phyloP scores from a whole-genome alignment of 2,329 filamentous ascomycete species.

The Ampelomyces quisqualis region DNA sequence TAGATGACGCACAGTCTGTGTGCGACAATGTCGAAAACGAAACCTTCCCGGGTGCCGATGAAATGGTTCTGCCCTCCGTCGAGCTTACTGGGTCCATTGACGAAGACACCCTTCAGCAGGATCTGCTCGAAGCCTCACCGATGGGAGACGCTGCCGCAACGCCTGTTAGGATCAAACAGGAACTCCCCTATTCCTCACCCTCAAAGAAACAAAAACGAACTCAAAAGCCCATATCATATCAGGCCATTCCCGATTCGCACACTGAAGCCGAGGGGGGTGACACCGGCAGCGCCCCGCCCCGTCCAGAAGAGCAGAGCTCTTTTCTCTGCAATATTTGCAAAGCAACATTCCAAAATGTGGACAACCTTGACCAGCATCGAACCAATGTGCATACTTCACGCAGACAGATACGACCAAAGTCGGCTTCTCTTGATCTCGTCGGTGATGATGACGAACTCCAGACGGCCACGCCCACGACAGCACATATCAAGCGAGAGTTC shows the following conservation, averaged over 20 bases:
- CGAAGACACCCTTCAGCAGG: conserved; percentile 17
- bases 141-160: conserved; percentile 1
- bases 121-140: conserved; percentile 10
- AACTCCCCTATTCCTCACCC: conserved; percentile 2
- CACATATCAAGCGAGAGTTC: conserved; percentile 28
- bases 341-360: conserved; percentile 7
- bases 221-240: not conserved
- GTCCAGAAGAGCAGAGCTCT: not conserved
- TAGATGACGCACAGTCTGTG: conserved; percentile 7
- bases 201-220: conserved; percentile 1
- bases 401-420: not conserved
- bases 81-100: conserved; percentile 18
- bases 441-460: conserved; percentile 8
- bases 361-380: conserved; percentile 6
- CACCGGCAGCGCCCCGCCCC: not conserved
- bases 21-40: conserved; percentile 5
- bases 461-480: conserved; percentile 2
- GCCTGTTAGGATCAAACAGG: conserved; percentile 9
- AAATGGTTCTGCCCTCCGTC: conserved; percentile 28
- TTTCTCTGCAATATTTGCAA: conserved; percentile 9
- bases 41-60: conserved; percentile 8
- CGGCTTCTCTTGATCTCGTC: conserved; percentile 6
- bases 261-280: not conserved
- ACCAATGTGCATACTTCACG: conserved; percentile 1
- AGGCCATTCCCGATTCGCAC: conserved; percentile 4